Percentiles rank a stretch among this genome's conserved stretches.
Evolutionary conservation across 352 stramenopile species (phyloP).

Genomic region (Phytophthora cryptogea): DNA sequence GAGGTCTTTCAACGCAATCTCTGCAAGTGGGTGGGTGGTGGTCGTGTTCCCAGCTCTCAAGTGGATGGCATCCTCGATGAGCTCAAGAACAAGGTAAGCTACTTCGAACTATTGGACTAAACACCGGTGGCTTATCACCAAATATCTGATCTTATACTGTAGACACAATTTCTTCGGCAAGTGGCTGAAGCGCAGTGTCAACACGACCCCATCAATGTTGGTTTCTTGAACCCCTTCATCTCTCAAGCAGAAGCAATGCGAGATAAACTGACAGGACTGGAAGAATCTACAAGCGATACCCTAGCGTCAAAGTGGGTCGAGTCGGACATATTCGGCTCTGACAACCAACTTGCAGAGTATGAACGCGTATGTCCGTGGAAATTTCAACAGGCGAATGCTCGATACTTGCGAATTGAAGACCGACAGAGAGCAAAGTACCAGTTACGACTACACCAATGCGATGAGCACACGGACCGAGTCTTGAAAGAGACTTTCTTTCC

Average conservation of each 20-base stretch:
- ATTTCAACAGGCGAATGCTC: conserved; percentile 15
- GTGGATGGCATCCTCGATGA: conserved; percentile 16
- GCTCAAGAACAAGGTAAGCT: conserved; percentile 16
- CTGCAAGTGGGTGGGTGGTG: conserved; percentile 2
- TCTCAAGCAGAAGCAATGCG: conserved; percentile 7
- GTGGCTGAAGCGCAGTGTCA: not conserved
- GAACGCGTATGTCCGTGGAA: conserved; percentile 8
- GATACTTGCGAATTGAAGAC: conserved; percentile 10
- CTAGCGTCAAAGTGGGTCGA: conserved; percentile 8
- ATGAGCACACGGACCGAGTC: conserved; percentile 7
- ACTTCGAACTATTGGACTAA: too few species aligned
- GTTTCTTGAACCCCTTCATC: conserved; percentile 10
- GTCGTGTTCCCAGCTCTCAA: not conserved
- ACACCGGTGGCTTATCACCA: not conserved
- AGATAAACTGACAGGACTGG: conserved; percentile 10
- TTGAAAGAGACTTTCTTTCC: conserved; percentile 17
- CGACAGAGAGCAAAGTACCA: conserved; percentile 14
- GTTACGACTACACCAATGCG: conserved; percentile 11
- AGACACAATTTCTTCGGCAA: conserved; percentile 26
- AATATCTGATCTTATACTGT: not conserved
- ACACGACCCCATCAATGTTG: conserved; percentile 1
- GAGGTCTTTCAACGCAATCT: conserved; percentile 15
- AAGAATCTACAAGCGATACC: conserved; percentile 1
- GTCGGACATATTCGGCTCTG: conserved; percentile 4
- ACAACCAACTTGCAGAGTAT: not conserved